Evolutionary conservation across 306 rosid species (phyloP), one percentile per base, ranked within the genome.

Genomic region (Gillenia trifoliata): DNA sequence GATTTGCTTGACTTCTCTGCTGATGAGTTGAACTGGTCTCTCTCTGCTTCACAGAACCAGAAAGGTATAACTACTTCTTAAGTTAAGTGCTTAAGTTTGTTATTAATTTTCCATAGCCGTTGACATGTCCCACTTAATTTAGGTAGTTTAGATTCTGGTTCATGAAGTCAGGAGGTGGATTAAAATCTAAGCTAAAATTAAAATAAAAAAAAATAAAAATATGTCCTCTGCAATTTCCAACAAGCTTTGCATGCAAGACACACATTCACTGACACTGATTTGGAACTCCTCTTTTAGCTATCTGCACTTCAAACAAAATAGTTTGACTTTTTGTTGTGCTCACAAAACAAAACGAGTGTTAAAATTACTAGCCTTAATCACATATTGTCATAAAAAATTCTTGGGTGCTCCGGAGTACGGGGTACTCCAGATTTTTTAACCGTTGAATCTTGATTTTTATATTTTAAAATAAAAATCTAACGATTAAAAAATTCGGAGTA

Each of bases 1-100:
- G 94, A 90, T 25, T 82, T 92, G 70, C 87, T 92, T 2, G 93
- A 92, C 26, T 63, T 78, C 66, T 85, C 96, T 30, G 43, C 79
- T 4, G 94, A 92, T 6, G 85, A 72, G 41, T 79, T 90, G 68
- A 38, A 29, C 11, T 80, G 91, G 92, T 66, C 98, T 5, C 52
- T 80, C 57, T 84, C 94, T 52, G 94, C 92, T 4, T 31, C 89
- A 28, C 80, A 87, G 76, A 77, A 55, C 47, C 91, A 88, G 19
- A 78, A 73, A 28, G 96, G 93, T 90, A n/a, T n/a, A 88, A 15
- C 23, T 11, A 65, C 23, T 49, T 33, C 12, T 33, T 29, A 2
- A 13, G 4, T 50, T 30, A 70, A 20, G 28, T 54, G 56, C 57
- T 11, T 20, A 22, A 36, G 1, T 69, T 52, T 33, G 5, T 16